A percentile compares a stretch with the other conserved stretches of the same genome.
phyloP scores from a whole-genome alignment of 768 basidiomycete species.

The Trametes gibbosa region DNA sequence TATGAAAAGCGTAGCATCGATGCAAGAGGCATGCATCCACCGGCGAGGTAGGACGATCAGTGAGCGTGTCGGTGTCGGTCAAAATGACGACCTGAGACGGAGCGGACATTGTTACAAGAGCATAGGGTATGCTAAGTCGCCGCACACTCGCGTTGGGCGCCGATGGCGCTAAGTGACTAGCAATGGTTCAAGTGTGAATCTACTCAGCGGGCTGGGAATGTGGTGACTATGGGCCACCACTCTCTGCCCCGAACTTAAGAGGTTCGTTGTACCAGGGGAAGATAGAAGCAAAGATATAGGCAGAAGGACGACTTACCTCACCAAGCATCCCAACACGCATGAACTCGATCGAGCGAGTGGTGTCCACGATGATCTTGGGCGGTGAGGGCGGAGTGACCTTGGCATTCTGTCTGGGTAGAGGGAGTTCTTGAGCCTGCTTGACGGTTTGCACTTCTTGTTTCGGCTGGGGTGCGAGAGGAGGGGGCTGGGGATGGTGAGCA shows the following conservation, averaged over 20 bases:
- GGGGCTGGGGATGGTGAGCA: constrained; percentile 1
- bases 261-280: too few species aligned
- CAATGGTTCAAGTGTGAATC: background rate
- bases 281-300: background rate
- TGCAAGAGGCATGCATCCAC: too few species aligned
- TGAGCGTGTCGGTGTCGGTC: too few species aligned
- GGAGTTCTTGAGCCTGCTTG: constrained; percentile 45
- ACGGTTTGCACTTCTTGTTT: constrained; percentile 7
- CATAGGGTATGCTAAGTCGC: too few species aligned
- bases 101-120: too few species aligned
- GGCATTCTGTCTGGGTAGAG: constrained; percentile 77
- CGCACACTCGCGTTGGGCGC: too few species aligned
- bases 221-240: too few species aligned
- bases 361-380: constrained; percentile 71
- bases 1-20: too few species aligned
- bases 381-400: constrained; percentile 82
- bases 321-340: constrained; percentile 81
- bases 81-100: too few species aligned
- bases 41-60: too few species aligned
- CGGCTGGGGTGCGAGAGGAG: constrained; percentile 14
- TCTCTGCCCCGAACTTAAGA: too few species aligned
- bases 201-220: too few species aligned
- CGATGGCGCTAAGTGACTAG: background rate
- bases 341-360: constrained; percentile 53
- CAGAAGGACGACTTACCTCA: constrained; percentile 55